phyloP scores from a whole-genome alignment of 2,329 filamentous ascomycete species.

The Trichoderma sp. region DNA sequence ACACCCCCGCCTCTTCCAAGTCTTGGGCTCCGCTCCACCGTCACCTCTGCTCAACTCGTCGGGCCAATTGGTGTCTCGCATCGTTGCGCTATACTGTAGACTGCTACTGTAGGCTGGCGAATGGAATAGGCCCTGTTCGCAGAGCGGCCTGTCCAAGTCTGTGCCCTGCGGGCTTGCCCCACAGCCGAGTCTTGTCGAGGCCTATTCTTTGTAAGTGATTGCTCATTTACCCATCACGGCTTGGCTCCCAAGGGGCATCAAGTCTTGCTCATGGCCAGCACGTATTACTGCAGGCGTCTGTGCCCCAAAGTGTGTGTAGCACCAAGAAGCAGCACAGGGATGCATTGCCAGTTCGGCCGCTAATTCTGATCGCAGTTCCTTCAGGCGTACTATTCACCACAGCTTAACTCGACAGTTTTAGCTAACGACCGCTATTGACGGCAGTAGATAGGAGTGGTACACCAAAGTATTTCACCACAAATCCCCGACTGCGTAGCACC shows the following conservation, averaged over 20 bases:
- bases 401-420: background rate
- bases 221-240: background rate
- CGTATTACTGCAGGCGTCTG: background rate
- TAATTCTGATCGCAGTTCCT: background rate
- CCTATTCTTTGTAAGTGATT: background rate
- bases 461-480: background rate
- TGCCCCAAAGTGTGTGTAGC: too few species aligned
- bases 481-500: background rate
- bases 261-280: background rate
- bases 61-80: background rate
- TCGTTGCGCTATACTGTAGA: background rate
- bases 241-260: background rate
- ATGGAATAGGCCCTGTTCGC: conserved; percentile 20
- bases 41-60: background rate
- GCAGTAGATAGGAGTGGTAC: background rate
- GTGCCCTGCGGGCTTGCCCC: background rate
- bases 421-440: background rate
- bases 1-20: background rate
- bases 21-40: background rate
- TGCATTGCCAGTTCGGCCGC: background rate
- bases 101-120: background rate
- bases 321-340: background rate
- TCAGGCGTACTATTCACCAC: background rate
- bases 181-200: background rate
- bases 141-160: conserved; percentile 1